These are phyloP conservation scores for Lyophyllum decastes DNA, from an alignment of 768 basidiomycete genomes.

Conservation along the genomic window DNA sequence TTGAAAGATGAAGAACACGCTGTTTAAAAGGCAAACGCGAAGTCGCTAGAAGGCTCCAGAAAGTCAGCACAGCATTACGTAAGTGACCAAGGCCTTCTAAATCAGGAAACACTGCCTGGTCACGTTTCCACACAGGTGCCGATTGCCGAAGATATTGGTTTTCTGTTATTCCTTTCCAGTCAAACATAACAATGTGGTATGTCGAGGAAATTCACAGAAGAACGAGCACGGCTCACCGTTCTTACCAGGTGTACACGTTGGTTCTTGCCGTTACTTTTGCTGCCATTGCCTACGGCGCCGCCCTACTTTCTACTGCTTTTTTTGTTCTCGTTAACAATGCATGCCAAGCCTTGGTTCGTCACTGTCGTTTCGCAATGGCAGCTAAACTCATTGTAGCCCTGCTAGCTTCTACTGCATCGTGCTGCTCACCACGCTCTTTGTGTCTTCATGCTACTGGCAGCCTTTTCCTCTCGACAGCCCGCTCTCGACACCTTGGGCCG, in stretches of 20 bases:
- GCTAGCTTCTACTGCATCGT: constrained; percentile 85
- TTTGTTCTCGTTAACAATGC: constrained; percentile 73
- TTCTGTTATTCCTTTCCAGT: background rate
- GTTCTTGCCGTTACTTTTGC: constrained; percentile 76
- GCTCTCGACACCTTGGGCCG: constrained; percentile 66
- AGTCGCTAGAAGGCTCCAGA: constrained; percentile 44
- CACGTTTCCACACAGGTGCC: background rate
- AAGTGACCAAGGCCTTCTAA: constrained; percentile 1
- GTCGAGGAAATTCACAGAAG: constrained; percentile 21
- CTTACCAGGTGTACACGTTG: constrained; percentile 78
- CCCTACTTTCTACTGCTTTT: constrained; percentile 81
- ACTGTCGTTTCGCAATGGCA: background rate
- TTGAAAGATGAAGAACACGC: constrained; percentile 23
- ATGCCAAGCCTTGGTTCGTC: constrained; percentile 82
- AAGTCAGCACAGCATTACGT: constrained; percentile 27
- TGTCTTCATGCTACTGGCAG: constrained; percentile 90
- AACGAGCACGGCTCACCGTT: constrained; percentile 1
- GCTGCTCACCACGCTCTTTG: constrained; percentile 77
- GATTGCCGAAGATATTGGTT: background rate
- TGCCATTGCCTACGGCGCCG: constrained; percentile 79
- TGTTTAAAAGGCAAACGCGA: constrained; percentile 12
- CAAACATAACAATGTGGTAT: constrained; percentile 50
- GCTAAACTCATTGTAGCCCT: constrained; percentile 5
- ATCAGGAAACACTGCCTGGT: constrained; percentile 9
- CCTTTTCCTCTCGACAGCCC: constrained; percentile 68